These are phyloP conservation scores for Verticillium zaregamsianum DNA, from an alignment of 2,329 filamentous ascomycete genomes.

Conservation along the genomic window DNA sequence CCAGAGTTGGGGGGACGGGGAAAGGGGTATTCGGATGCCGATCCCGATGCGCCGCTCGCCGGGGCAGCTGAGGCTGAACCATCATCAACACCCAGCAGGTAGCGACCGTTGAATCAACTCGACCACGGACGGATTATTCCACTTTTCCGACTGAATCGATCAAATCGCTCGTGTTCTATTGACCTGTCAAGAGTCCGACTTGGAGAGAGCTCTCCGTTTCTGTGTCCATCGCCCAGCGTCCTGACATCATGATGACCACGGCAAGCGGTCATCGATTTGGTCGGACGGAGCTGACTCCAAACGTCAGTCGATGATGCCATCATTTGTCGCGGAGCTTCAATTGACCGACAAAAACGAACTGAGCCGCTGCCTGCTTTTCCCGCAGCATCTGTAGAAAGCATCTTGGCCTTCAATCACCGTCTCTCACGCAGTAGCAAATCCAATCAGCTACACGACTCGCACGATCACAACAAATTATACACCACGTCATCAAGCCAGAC, in stretches of 20 bases:
- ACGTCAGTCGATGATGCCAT: constrained; percentile 11
- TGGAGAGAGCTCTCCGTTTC: neutral
- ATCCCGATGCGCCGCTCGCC: neutral
- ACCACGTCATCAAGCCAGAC: neutral
- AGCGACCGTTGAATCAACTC: neutral
- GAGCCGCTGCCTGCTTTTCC: no score
- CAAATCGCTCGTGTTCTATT: neutral
- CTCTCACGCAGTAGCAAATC: neutral
- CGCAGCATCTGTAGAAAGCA: neutral
- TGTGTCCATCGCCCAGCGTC: neutral
- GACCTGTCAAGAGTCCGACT: neutral
- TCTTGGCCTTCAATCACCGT: neutral
- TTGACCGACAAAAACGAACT: neutral
- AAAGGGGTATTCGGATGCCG: constrained; percentile 1
- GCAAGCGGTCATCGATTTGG: constrained; percentile 14
- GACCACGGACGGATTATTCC: neutral
- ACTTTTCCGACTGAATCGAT: neutral
- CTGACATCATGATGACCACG: constrained; percentile 12
- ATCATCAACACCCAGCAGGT: neutral
- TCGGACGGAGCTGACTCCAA: neutral
- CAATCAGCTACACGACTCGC: neutral
- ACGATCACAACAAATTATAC: no score
- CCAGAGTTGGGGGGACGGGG: neutral
- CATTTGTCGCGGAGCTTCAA: constrained; percentile 3
- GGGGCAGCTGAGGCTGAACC: neutral